Base-by-base conservation (phyloP, 2,329 filamentous ascomycete genomes). In the Alternaria brassicicola region DNA sequence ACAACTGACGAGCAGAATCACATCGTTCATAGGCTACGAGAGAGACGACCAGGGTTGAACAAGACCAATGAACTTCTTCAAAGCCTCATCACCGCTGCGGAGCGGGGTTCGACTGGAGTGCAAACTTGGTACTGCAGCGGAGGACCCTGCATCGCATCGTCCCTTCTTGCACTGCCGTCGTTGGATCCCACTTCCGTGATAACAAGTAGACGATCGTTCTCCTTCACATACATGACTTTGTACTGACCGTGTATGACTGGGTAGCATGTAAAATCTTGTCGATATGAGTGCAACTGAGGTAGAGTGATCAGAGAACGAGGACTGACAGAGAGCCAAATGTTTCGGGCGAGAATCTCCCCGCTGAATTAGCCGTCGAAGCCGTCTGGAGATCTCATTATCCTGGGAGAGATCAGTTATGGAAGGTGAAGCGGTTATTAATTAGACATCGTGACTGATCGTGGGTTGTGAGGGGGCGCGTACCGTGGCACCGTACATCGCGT, bases 131-230 rank as follows among this genome's bases (percentile, higher is more conserved):
- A 49, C 52, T 33, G 43, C 21, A 23, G 28, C 28, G 33, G 28
- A 55, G 25, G 43, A 47, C 47, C 52, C 47, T 43, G 53, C 53
- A 33, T 39, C 49, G 15, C 31, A 36, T 55, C 26, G 26, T 52
- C 42, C 38, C 31, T 43, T 43, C 31, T 55, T 45, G 23, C 43
- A 21, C 31, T 48, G 19, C 36, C 35, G 48, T 55, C 28, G 30
- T 50, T 36, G n/a, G 36, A 30, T 38, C 10, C 36, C 21, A 21
- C 36, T 25, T 28, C 35, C 23, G 12, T 26, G 21, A 30, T 10
- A n/a, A 41, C 15, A 26, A 23, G 17, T 49, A 21, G 13, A 17
- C n/a, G 2, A n/a, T 47, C 13, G 19, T 33, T n/a, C 1, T 23
- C 6, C 33, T 4, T 12, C 1, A 9, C 4, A 21, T 7, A 39